Evolutionary conservation across 164 flowering plant species (phyloP).

Genomic region (Aristolochia contorta): DNA sequence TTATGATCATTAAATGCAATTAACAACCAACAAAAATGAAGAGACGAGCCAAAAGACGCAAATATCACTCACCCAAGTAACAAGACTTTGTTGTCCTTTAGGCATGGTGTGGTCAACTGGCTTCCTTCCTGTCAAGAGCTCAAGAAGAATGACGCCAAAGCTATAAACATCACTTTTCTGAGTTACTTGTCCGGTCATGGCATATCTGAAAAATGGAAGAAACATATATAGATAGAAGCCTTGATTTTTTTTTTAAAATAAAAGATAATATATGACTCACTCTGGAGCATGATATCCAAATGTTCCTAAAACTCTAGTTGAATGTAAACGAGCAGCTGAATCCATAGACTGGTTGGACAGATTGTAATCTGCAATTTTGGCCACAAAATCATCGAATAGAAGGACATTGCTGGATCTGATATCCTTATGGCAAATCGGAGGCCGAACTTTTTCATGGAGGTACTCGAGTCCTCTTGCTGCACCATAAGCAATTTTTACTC

Average conservation of each 20-base stretch:
- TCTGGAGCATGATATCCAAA: slow-evolving; percentile 97
- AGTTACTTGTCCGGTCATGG: slow-evolving; percentile 86
- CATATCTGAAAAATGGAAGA: slow-evolving; percentile 46
- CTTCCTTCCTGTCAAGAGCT: slow-evolving; percentile 83
- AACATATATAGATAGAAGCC: background rate
- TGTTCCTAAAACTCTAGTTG: slow-evolving; percentile 91
- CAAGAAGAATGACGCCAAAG: slow-evolving; percentile 83
- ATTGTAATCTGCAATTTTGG: slow-evolving; percentile 85
- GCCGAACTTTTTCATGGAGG: slow-evolving; percentile 71
- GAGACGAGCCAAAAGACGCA: background rate
- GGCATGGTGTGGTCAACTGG: slow-evolving; percentile 90
- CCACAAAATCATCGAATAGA: slow-evolving; percentile 74
- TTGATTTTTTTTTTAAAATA: background rate
- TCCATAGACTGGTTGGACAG: slow-evolving; percentile 88
- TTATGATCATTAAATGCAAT: background rate
- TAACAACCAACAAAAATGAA: background rate
- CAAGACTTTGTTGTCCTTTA: slow-evolving; percentile 89
- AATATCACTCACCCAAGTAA: slow-evolving; percentile 57
- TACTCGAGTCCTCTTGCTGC: slow-evolving; percentile 90
- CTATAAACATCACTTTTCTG: slow-evolving; percentile 90
- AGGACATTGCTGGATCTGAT: slow-evolving; percentile 84
- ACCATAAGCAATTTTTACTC: slow-evolving; percentile 82
- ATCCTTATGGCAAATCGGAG: slow-evolving; percentile 72
- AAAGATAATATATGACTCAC: slow-evolving; percentile 22
- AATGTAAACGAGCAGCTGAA: slow-evolving; percentile 87